Conservation (phyloP, 2,329 filamentous ascomycete species). For the Botrytis squamosa region DNA sequence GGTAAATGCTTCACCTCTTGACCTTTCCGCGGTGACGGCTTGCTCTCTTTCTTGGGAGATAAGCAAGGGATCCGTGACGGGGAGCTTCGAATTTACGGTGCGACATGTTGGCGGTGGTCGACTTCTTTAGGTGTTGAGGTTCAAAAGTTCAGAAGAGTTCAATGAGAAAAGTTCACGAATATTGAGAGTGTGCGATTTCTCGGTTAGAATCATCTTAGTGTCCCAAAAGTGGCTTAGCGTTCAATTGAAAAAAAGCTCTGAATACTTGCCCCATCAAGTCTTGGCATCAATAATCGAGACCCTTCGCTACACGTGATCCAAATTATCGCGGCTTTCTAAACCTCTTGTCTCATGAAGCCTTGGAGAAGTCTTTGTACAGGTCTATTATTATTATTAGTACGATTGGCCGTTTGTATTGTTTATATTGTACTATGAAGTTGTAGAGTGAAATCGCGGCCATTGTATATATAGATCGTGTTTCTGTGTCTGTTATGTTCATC, state of each 20-base stretch:
- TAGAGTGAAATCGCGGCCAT: too few species aligned
- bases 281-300: not conserved
- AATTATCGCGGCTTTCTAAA: not conserved
- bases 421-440: not conserved
- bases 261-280: not conserved
- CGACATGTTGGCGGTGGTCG: slow-evolving; percentile 29
- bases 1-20: slow-evolving; percentile 74
- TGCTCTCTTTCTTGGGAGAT: slow-evolving; percentile 86
- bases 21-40: slow-evolving; percentile 95
- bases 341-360: not conserved
- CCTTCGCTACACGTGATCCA: not conserved
- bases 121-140: slow-evolving; percentile 22
- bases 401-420: not conserved
- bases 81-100: slow-evolving; percentile 57
- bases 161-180: slow-evolving; percentile 18
- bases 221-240: not conserved
- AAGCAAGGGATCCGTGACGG: slow-evolving; percentile 91
- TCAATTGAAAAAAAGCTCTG: not conserved
- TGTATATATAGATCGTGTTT: not conserved
- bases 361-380: not conserved
- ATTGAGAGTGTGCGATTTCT: slow-evolving; percentile 19
- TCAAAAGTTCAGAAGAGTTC: slow-evolving; percentile 20
- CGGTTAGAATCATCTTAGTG: slow-evolving; percentile 8
- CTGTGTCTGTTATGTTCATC: not conserved
- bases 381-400: too few species aligned